phyloP scores from a whole-genome alignment of 2,329 filamentous ascomycete genomes.

The Phialocephala subalpina region DNA sequence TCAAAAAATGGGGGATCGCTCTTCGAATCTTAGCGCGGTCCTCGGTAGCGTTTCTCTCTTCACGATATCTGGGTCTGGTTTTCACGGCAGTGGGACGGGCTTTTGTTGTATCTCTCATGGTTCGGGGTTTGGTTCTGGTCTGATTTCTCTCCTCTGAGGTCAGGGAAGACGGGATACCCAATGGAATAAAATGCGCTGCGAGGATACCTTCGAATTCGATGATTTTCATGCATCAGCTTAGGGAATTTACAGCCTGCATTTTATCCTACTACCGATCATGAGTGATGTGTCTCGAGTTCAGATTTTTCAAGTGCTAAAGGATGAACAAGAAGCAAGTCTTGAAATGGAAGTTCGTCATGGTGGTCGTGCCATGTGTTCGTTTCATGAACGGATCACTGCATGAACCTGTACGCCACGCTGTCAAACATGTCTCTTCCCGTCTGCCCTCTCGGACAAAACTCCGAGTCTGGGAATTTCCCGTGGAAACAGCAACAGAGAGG shows the following conservation, averaged over 20 bases:
- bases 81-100: slow-evolving; percentile 13
- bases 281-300: slow-evolving; percentile 1
- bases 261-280: background rate
- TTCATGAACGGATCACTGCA: slow-evolving; percentile 5
- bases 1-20: slow-evolving; percentile 1
- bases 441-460: background rate
- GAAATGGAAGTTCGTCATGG: background rate
- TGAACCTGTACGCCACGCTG: background rate
- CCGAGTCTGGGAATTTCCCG: slow-evolving; percentile 5
- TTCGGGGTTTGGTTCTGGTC: slow-evolving; percentile 14
- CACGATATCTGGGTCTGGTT: background rate
- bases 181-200: slow-evolving; percentile 10
- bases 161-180: slow-evolving; percentile 24
- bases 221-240: background rate
- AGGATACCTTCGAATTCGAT: slow-evolving; percentile 4
- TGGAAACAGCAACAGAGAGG: background rate
- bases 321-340: background rate
- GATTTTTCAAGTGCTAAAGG: too few relatives aligned
- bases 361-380: slow-evolving; percentile 9
- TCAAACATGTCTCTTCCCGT: slow-evolving; percentile 8
- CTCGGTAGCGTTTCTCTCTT: background rate
- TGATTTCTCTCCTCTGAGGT: slow-evolving; percentile 2
- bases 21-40: slow-evolving; percentile 14
- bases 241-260: background rate
- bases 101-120: slow-evolving; percentile 10